phyloP scores from a whole-genome alignment of 2,329 filamentous ascomycete genomes.

The Thelonectria olida region DNA sequence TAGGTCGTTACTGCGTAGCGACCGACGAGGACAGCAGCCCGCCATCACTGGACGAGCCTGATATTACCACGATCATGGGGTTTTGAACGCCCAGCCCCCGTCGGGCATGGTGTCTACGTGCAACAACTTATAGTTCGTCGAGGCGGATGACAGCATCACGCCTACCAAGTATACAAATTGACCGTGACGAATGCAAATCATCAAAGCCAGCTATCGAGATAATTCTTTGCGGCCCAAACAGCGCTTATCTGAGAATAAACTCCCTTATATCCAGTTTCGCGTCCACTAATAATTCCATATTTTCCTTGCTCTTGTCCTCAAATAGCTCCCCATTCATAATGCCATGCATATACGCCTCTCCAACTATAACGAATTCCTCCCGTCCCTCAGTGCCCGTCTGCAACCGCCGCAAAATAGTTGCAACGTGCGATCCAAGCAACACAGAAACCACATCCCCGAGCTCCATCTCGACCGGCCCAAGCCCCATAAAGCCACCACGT shows the following conservation, averaged over 20 bases:
- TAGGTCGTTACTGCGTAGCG: no score
- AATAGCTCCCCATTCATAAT: constrained; percentile 18
- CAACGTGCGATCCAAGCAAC: background rate
- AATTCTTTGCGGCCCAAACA: no score
- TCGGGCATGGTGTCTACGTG: no score
- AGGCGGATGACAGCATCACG: no score
- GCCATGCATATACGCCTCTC: constrained; percentile 16
- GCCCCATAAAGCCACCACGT: background rate
- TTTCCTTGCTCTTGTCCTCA: background rate
- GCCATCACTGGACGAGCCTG: no score
- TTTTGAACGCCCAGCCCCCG: no score
- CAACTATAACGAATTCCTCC: constrained; percentile 6
- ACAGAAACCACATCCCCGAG: background rate
- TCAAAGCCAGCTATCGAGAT: no score
- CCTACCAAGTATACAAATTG: no score
- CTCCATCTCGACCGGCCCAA: background rate
- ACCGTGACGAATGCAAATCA: no score
- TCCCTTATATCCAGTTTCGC: background rate
- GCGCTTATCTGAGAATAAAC: background rate
- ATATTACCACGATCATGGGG: no score
- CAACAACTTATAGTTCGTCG: no score
- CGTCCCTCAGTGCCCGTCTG: background rate
- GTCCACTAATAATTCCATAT: background rate
- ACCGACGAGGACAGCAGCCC: no score
- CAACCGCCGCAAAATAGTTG: background rate